Evolutionary conservation across 208 protist genomes (phyloP).

Genomic region (Willaertia magna): DNA sequence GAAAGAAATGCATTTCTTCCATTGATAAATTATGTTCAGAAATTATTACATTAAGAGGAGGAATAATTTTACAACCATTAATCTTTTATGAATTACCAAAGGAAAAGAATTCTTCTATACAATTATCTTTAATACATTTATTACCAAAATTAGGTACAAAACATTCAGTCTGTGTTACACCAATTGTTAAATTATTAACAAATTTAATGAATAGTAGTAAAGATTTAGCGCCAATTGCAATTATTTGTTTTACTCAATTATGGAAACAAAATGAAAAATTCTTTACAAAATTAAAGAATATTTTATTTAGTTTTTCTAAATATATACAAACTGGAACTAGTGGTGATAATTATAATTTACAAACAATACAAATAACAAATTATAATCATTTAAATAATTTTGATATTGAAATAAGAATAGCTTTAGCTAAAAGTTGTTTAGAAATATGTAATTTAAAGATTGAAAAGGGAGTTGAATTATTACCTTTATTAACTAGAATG

Average conservation of each 20-base stretch:
- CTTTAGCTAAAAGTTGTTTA: neutral
- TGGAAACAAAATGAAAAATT: constrained; percentile 1
- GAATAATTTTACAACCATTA: neutral
- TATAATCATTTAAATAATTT: neutral
- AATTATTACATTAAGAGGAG: neutral
- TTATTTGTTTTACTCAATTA: neutral
- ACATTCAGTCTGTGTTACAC: neutral
- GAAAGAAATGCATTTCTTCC: no score
- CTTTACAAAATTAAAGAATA: neutral
- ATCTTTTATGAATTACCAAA: neutral
- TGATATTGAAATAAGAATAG: neutral
- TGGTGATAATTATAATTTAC: neutral
- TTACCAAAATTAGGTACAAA: neutral
- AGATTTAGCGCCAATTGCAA: neutral
- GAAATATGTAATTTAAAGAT: neutral
- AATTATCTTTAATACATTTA: neutral
- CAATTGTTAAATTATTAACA: neutral
- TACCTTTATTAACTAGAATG: neutral
- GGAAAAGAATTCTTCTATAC: neutral
- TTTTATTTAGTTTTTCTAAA: neutral
- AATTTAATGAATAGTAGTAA: neutral
- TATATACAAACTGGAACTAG: neutral
- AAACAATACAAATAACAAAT: neutral
- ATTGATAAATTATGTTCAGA: neutral
- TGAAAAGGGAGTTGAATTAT: neutral